These are phyloP conservation scores for Cladosporium phlei DNA, from an alignment of 2,329 filamentous ascomycete genomes.

Conservation along the genomic window DNA sequence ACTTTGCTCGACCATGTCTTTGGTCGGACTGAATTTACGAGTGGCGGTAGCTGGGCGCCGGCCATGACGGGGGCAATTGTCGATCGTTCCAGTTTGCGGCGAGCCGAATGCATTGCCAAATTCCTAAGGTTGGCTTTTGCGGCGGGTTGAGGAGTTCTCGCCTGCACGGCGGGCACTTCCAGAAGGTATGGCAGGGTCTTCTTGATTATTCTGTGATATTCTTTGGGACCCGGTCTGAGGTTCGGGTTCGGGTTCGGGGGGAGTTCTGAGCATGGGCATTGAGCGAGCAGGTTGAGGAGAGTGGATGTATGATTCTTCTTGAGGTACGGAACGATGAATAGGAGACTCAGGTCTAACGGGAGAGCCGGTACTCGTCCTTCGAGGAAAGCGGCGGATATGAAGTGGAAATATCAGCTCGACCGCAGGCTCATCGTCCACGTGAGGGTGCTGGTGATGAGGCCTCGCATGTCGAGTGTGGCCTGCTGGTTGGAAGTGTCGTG, in stretches of 20 bases:
- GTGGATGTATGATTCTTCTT: conserved; percentile 20
- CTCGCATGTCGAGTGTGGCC: conserved; percentile 3
- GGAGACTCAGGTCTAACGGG: conserved; percentile 25
- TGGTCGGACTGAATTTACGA: conserved; percentile 15
- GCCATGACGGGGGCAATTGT: conserved; percentile 30
- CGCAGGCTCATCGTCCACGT: neutral
- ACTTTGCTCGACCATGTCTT: conserved; percentile 25
- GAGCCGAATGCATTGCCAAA: neutral
- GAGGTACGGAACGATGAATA: conserved; percentile 20
- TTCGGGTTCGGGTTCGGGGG: neutral
- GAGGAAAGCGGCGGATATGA: conserved; percentile 24
- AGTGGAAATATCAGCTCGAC: conserved; percentile 25
- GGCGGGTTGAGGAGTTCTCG: conserved; percentile 4
- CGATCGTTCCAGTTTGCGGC: conserved; percentile 22
- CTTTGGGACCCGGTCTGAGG: neutral
- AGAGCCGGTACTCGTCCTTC: conserved; percentile 20
- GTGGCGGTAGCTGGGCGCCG: conserved; percentile 18
- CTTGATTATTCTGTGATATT: conserved; percentile 5
- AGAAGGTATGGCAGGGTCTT: neutral
- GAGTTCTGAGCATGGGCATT: conserved; percentile 3
- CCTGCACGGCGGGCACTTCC: conserved; percentile 5
- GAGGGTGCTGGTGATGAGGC: neutral
- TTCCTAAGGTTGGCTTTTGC: conserved; percentile 10
- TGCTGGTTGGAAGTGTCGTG: conserved; percentile 1
- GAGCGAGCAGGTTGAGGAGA: conserved; percentile 18